These are phyloP conservation scores for Hygrophorus pudorinus DNA, from an alignment of 768 basidiomycete species.

Conservation along the genomic window DNA sequence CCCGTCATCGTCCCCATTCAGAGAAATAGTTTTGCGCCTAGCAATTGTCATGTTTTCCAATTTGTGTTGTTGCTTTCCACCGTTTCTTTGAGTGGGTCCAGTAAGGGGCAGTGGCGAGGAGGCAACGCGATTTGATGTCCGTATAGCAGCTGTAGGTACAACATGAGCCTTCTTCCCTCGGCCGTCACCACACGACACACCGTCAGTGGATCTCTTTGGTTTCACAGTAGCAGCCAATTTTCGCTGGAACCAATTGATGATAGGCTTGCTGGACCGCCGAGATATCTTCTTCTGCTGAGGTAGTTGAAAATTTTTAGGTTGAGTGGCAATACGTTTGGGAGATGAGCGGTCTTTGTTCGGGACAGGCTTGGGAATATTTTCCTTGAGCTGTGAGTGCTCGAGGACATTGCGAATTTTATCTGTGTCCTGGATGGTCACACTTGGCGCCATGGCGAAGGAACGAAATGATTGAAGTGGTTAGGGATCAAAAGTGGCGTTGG, in stretches of 20 bases:
- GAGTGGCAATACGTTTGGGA: conserved; percentile 8
- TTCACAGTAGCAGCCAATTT: conserved; percentile 68
- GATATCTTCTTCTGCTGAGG: conserved; percentile 44
- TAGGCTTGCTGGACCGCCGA: conserved; percentile 70
- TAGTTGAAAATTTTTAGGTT: conserved; percentile 13
- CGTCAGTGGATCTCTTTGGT: conserved; percentile 31
- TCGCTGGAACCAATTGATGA: conserved; percentile 85
- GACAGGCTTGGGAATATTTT: neutral
- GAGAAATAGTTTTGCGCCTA: conserved; percentile 51
- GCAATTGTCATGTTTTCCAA: conserved; percentile 22
- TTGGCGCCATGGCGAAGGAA: too few relatives aligned
- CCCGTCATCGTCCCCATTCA: conserved; percentile 44
- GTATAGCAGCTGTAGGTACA: conserved; percentile 21
- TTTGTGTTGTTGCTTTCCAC: conserved; percentile 22
- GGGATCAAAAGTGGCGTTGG: neutral
- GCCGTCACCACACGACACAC: conserved; percentile 21
- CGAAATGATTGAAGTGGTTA: neutral
- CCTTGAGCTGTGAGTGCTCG: neutral
- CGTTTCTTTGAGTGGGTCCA: conserved; percentile 10
- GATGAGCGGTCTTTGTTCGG: neutral
- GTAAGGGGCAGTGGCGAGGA: conserved; percentile 34
- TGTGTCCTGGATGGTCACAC: neutral
- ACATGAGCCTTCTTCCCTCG: conserved; percentile 22
- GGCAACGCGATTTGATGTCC: conserved; percentile 29
- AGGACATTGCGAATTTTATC: conserved; percentile 5